phyloP scores from a whole-genome alignment of 164 flowering plant species.

The Dillenia suffruticosa region DNA sequence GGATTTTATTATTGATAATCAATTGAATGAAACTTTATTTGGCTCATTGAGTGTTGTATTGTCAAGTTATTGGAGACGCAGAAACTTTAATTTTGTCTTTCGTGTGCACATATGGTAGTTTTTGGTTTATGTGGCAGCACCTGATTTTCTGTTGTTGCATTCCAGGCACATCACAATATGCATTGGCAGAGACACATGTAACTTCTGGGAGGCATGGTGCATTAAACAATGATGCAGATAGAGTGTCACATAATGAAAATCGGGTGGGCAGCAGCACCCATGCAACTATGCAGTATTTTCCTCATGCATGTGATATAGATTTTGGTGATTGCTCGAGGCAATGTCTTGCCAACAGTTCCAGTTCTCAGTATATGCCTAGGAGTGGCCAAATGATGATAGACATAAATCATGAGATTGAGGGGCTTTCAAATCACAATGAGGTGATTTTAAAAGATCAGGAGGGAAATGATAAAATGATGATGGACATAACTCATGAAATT shows the following conservation, averaged over 20 bases:
- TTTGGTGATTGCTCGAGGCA: slow-evolving; percentile 7
- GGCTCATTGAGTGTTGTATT: no score
- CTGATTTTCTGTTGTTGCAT: slow-evolving; percentile 3
- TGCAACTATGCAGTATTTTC: slow-evolving; percentile 13
- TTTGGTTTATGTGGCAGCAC: no score
- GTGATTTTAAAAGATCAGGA: slow-evolving; percentile 13
- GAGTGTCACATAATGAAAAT: slow-evolving; percentile 12
- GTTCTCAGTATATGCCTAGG: slow-evolving; percentile 8
- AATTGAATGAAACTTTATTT: no score
- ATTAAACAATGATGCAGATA: slow-evolving; percentile 13
- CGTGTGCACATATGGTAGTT: no score
- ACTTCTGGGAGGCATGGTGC: slow-evolving; percentile 4
- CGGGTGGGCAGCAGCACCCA: slow-evolving; percentile 11
- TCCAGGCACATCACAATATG: slow-evolving; percentile 26
- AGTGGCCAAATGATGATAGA: slow-evolving; percentile 9
- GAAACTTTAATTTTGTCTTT: no score
- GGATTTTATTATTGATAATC: no score
- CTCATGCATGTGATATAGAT: slow-evolving; percentile 3
- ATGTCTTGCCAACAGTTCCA: slow-evolving; percentile 4
- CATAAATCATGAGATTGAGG: slow-evolving; percentile 17
- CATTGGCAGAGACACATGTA: slow-evolving; percentile 10
- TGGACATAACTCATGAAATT: slow-evolving; percentile 13
- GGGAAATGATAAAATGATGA: slow-evolving; percentile 10
- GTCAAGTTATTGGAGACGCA: no score
- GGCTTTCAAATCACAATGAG: slow-evolving; percentile 17